Evolutionary conservation across 352 stramenopile species (phyloP).

Genomic region (Phytophthora lateralis): DNA sequence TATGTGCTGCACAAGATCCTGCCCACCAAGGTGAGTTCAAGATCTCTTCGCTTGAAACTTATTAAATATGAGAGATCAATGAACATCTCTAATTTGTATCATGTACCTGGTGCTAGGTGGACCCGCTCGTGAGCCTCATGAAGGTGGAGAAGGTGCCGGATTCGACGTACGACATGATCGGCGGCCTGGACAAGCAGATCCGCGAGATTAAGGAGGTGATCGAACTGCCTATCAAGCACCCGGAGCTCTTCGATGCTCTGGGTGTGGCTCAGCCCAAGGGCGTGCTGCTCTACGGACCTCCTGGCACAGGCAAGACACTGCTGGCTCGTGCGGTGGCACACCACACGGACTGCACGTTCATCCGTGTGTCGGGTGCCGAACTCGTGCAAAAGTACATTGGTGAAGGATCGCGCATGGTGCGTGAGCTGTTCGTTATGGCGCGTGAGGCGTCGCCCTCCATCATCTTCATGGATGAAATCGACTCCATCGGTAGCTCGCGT

Average conservation of each 20-base stretch:
- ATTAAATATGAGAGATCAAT: constrained; percentile 18
- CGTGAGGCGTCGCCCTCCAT: constrained; percentile 97
- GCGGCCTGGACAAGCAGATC: constrained; percentile 99
- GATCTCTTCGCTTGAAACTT: not conserved
- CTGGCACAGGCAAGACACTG: constrained; percentile 98
- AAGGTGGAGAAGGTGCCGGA: constrained; percentile 99
- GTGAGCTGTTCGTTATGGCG: constrained; percentile 99
- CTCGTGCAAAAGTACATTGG: constrained; percentile 99
- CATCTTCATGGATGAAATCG: constrained; percentile 99
- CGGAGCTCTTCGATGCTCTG: constrained; percentile 98
- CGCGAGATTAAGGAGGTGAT: constrained; percentile 99
- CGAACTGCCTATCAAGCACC: constrained; percentile 99
- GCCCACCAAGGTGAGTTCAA: constrained; percentile 91
- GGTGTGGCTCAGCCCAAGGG: constrained; percentile 98
- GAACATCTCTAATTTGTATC: constrained; percentile 18
- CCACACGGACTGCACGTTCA: constrained; percentile 99
- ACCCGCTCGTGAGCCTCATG: constrained; percentile 94
- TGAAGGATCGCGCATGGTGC: constrained; percentile 98
- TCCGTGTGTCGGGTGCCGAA: constrained; percentile 98
- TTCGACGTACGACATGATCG: constrained; percentile 99
- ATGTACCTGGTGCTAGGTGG: constrained; percentile 42
- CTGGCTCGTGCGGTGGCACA: constrained; percentile 98
- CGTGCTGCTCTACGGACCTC: constrained; percentile 95
- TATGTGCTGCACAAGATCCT: constrained; percentile 99
- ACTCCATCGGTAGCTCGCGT: constrained; percentile 96